Percentiles rank a stretch among this genome's conserved stretches.
Evolutionary conservation across 495 filamentous ascomycete species (phyloP).

Genomic region (Chaetomium cochliodes): DNA sequence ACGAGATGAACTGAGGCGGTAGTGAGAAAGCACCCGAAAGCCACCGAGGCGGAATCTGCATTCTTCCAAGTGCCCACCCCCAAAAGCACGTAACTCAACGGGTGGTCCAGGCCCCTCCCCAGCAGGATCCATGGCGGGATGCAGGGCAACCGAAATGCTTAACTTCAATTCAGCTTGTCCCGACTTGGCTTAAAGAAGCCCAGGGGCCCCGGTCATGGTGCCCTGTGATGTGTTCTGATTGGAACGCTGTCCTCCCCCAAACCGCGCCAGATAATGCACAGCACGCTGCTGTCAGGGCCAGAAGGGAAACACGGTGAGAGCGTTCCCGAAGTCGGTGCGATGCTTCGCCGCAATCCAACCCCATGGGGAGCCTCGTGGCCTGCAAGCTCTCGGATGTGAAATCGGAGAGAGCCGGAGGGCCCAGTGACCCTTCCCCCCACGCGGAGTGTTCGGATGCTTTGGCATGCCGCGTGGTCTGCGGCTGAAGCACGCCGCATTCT

Average conservation of each 20-base stretch:
- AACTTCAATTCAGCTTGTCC: conserved; percentile 5
- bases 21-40: background rate
- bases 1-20: background rate
- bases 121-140: background rate
- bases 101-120: background rate
- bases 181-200: background rate
- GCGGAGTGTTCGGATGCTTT: background rate
- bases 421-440: background rate
- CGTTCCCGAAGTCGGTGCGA: background rate
- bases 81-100: background rate
- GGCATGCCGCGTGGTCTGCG: background rate
- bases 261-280: background rate
- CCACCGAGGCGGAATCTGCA: background rate
- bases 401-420: background rate
- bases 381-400: conserved; percentile 1
- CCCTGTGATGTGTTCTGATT: background rate
- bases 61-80: too few species aligned
- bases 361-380: background rate
- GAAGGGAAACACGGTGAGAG: conserved; percentile 1
- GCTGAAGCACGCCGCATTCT: background rate
- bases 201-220: conserved; percentile 10
- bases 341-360: background rate
- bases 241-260: background rate
- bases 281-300: conserved; percentile 1
- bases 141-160: background rate